Conservation (phyloP, 2,329 filamentous ascomycete genomes). For the Colletotrichum costaricense region DNA sequence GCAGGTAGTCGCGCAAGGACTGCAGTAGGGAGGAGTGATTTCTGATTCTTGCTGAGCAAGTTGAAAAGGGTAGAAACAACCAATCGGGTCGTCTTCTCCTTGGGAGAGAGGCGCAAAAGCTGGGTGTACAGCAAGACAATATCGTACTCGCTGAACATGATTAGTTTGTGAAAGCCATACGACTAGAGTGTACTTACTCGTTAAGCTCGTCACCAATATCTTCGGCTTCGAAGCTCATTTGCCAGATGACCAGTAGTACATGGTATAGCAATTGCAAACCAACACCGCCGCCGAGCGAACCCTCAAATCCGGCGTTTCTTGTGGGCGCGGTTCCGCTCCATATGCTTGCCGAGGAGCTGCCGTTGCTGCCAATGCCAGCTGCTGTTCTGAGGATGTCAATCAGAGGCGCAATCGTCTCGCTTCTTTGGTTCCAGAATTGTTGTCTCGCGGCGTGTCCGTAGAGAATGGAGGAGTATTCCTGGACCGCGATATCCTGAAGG, state of each 20-base stretch:
- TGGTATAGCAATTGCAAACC: slow-evolving; percentile 95
- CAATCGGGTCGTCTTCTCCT: slow-evolving; percentile 96
- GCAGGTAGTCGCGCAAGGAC: slow-evolving; percentile 84
- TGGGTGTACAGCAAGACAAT: slow-evolving; percentile 93
- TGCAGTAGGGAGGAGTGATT: slow-evolving; percentile 84
- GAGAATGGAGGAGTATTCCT: slow-evolving; percentile 87
- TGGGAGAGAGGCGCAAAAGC: slow-evolving; percentile 90
- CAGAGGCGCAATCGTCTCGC: slow-evolving; percentile 85
- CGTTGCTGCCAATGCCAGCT: slow-evolving; percentile 76
- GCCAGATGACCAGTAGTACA: slow-evolving; percentile 93
- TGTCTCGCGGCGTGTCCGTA: slow-evolving; percentile 79
- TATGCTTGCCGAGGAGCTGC: slow-evolving; percentile 67
- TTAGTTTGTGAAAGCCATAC: neutral
- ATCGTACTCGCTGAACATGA: slow-evolving; percentile 80
- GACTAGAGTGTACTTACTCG: slow-evolving; percentile 68
- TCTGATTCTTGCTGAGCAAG: slow-evolving; percentile 76
- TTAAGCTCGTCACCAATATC: slow-evolving; percentile 80
- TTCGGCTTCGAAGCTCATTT: slow-evolving; percentile 93
- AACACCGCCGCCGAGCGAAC: slow-evolving; percentile 80
- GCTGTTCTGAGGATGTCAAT: slow-evolving; percentile 85
- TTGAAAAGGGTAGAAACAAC: slow-evolving; percentile 91
- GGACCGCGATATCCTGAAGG: slow-evolving; percentile 94
- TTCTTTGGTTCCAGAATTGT: slow-evolving; percentile 91
- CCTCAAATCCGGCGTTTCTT: slow-evolving; percentile 72
- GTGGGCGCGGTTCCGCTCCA: slow-evolving; percentile 67